Evolutionary conservation across 2,329 filamentous ascomycete species (phyloP), one percentile per base, ranked within the genome.

Genomic region (Phoma sp.): DNA sequence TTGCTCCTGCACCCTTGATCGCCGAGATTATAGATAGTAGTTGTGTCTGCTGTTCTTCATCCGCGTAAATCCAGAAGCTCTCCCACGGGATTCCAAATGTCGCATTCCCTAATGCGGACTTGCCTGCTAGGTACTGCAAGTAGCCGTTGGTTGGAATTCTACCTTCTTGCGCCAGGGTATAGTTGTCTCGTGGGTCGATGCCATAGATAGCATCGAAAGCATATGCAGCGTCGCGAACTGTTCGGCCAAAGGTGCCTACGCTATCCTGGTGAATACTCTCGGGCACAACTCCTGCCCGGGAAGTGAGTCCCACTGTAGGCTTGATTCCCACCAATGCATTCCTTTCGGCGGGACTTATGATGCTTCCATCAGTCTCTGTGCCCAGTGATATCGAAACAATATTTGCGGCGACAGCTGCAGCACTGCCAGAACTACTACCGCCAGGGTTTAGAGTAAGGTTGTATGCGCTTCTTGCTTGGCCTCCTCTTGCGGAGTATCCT

Each of bases 251-350:
- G 0, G 82, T 78, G 2, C 89, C 90, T 0, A 92, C 83, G 0
- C 84, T 86, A 64, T 92, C 90, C 63, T 89, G 86, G 63, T 89
- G 84, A 50, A 83, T 76, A 10, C 81, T 84, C 65, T 89, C 87
- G 0, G 89, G 90, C 28, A 92, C 70, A 0, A 80, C 77, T 1
- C 76, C 76, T 23, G 69, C 69, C 34, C 87, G 78, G 7, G 88
- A 90, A 0, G 87, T 91, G 43, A 91, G 72, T 0, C 89, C 89
- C 5, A 92, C 87, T 1, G 88, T 92, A 1, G 89, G 88, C 74
- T 92, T 92, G 70, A 92, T 83, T 3, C 89, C 89, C 1, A 92
- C 87, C 2, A 92, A 68, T 2, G 80, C 82, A 66, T 89, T 90
- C 4, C 87, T 78, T 69, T 88, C 83, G 1, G 89, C 88, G 0